Conservation (phyloP, 768 basidiomycete species). For the Rhodotorula paludigena region DNA sequence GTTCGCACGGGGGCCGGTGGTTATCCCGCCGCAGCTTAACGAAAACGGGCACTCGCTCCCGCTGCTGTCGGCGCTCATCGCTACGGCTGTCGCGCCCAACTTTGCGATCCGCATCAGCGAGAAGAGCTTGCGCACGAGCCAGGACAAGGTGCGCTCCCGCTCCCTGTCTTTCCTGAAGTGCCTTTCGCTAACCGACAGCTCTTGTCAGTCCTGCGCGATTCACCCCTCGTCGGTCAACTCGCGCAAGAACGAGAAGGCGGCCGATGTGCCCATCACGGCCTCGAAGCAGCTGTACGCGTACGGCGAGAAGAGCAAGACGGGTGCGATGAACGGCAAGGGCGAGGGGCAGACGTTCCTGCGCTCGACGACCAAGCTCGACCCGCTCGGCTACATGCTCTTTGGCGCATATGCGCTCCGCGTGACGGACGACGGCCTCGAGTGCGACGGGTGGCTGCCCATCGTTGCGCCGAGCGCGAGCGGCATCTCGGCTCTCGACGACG, state of each 20-base stretch:
- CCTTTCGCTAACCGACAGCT: neutral
- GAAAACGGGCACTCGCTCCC: slow-evolving; percentile 68
- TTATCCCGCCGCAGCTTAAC: slow-evolving; percentile 65
- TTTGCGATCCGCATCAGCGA: slow-evolving; percentile 74
- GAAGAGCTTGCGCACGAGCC: slow-evolving; percentile 62
- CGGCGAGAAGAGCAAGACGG: slow-evolving; percentile 73
- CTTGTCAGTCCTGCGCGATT: slow-evolving; percentile 63
- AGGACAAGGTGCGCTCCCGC: slow-evolving; percentile 66
- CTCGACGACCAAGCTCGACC: slow-evolving; percentile 68
- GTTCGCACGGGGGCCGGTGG: slow-evolving; percentile 11
- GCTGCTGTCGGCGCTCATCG: slow-evolving; percentile 73
- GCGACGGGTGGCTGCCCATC: slow-evolving; percentile 85
- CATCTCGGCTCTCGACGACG: slow-evolving; percentile 67
- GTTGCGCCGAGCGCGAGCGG: slow-evolving; percentile 54
- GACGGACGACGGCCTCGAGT: slow-evolving; percentile 67
- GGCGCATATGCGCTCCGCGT: slow-evolving; percentile 75
- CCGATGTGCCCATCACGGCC: slow-evolving; percentile 47
- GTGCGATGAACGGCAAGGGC: slow-evolving; percentile 32
- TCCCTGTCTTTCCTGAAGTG: neutral
- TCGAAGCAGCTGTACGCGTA: slow-evolving; percentile 75
- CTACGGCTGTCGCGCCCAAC: slow-evolving; percentile 81
- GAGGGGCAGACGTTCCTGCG: slow-evolving; percentile 62
- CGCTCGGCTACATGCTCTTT: slow-evolving; percentile 82
- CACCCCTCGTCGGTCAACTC: slow-evolving; percentile 84
- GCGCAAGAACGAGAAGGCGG: slow-evolving; percentile 54